Base-by-base conservation (phyloP, 2,329 filamentous ascomycete genomes). In the Huntiella savannae region DNA sequence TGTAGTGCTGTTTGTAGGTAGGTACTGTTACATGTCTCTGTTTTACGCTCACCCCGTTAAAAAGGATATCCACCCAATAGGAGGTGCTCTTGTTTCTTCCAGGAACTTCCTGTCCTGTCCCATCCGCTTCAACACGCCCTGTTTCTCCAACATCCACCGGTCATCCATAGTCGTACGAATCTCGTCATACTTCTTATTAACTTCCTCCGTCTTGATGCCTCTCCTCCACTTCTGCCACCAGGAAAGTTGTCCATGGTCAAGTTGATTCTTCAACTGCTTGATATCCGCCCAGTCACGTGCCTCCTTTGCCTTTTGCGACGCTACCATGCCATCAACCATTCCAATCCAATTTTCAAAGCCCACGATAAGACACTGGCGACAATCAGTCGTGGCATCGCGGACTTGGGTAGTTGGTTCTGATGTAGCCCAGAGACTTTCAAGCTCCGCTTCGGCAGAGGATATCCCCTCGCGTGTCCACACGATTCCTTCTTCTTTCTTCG, bases 391-490 rank as follows among this genome's bases (percentile, higher is more conserved):
- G 12, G 59, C 54, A 3, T 52, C 50, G 32, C 54, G 56, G 38
- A 61, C 55, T 4, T 53, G 51, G 3, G 47, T 47, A 3, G 40
- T 42, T 2, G 44, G 36, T 17, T 40, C 45, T 15, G 38, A 44
- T 37, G 40, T 62, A 50, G 52, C 63, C 43, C 47, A 34, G 1
- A 49, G 38, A 10, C 35, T 36, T 4, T 68, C 72, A 37, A 76
- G 68, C 55, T 76, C 77, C 50, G 77, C 69, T 60, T 87, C 86
- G 2, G 86, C 81, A 1, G 82, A 64, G 53, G 87, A 80, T 32
- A 93, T 84, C 19, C 81, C 86, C 52, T 94, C 84, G 47, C 85
- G 75, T 1, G 88, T 94, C 88, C 88, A 96, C 4, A 77, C 77
- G 2, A 95, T 67, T 0, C 86, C 88, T 50, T 81, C 78, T 42